Evolutionary conservation across 1,139 yeast genomes (phyloP).

Genomic region (Taphrina deformans): DNA sequence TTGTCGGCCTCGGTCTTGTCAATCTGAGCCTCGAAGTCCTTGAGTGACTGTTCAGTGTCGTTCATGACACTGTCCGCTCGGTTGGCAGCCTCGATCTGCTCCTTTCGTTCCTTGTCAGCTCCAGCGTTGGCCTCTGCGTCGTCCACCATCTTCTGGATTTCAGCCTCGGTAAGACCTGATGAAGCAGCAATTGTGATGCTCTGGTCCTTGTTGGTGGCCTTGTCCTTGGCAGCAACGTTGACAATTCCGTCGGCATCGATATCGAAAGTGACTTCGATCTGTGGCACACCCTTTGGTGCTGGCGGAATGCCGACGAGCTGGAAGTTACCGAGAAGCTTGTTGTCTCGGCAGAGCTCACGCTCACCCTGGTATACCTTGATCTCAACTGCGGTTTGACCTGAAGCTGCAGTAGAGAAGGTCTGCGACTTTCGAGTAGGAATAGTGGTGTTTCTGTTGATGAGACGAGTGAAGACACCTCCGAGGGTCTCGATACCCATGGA

Average conservation of each 20-base stretch:
- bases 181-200: slow-evolving; percentile 98
- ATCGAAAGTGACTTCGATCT: slow-evolving; percentile 96
- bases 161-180: slow-evolving; percentile 93
- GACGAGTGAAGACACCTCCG: slow-evolving; percentile 98
- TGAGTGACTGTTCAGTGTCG: slow-evolving; percentile 92
- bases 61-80: slow-evolving; percentile 95
- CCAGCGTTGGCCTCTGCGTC: slow-evolving; percentile 98
- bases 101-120: slow-evolving; percentile 92
- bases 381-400: slow-evolving; percentile 98
- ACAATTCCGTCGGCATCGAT: slow-evolving; percentile 98
- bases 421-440: slow-evolving; percentile 97
- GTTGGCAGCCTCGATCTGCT: slow-evolving; percentile 92
- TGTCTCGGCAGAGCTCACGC: slow-evolving; percentile 98
- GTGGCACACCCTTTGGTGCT: slow-evolving; percentile 99
- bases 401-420: slow-evolving; percentile 96
- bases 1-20: slow-evolving; percentile 84
- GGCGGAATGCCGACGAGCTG: slow-evolving; percentile 95
- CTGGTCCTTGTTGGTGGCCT: slow-evolving; percentile 97
- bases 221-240: slow-evolving; percentile 97
- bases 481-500: slow-evolving; percentile 97
- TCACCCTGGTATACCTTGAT: slow-evolving; percentile 99
- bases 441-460: slow-evolving; percentile 96
- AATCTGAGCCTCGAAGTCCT: slow-evolving; percentile 90
- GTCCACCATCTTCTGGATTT: slow-evolving; percentile 96
- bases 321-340: slow-evolving; percentile 96